These are phyloP conservation scores for Trichoderma asperellum DNA, from an alignment of 2,329 filamentous ascomycete genomes.

Conservation along the genomic window DNA sequence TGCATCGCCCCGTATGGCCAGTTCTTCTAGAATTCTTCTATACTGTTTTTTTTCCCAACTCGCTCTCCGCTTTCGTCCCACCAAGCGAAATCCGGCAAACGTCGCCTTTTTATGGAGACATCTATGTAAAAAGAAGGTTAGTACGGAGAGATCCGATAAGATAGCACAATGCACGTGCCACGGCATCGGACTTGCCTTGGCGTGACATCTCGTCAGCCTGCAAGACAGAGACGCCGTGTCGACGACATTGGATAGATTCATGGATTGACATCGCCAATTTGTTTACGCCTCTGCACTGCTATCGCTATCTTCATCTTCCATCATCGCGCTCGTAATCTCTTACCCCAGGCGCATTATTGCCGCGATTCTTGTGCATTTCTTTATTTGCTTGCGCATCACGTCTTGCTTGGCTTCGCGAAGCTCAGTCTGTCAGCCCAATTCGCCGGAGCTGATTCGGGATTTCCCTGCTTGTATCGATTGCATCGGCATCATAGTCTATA, in stretches of 20 bases:
- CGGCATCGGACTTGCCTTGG: slow-evolving; percentile 22
- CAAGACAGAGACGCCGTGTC: background rate
- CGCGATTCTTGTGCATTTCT: background rate
- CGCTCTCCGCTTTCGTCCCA: slow-evolving; percentile 7
- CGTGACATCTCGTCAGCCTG: slow-evolving; percentile 27
- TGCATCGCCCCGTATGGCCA: background rate
- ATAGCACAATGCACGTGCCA: slow-evolving; percentile 26
- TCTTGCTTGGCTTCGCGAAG: background rate
- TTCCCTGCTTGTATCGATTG: background rate
- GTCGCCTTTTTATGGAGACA: slow-evolving; percentile 8
- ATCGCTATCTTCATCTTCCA: background rate
- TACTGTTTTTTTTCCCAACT: background rate
- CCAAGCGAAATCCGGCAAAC: background rate
- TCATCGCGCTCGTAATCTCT: background rate
- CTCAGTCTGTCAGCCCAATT: background rate
- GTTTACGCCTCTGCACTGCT: slow-evolving; percentile 1
- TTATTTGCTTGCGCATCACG: background rate
- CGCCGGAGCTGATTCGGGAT: background rate
- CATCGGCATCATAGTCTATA: background rate
- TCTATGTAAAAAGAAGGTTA: background rate
- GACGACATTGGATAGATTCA: slow-evolving; percentile 3
- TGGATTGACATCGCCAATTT: slow-evolving; percentile 21
- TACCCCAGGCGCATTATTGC: background rate
- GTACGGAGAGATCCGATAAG: slow-evolving; percentile 22
- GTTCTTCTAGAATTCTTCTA: slow-evolving; percentile 2